Conservation (phyloP, 2,329 filamentous ascomycete genomes). For the Bipolaris sorokiniana region DNA sequence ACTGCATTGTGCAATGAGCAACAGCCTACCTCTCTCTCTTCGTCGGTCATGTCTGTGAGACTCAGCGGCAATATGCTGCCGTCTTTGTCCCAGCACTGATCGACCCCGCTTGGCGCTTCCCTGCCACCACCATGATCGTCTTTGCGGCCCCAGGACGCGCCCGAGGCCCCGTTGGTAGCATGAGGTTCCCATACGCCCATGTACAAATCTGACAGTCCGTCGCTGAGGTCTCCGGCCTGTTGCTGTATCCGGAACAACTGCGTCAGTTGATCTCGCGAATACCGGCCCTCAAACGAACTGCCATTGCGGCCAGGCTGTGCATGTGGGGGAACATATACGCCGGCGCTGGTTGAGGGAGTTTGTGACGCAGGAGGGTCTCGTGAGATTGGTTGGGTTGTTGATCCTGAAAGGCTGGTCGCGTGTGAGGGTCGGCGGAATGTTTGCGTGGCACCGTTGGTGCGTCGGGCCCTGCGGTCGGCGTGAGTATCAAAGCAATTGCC, state of each 20-base stretch:
- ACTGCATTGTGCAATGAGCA: slow-evolving; percentile 3
- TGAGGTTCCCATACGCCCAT: slow-evolving; percentile 80
- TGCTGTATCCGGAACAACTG: slow-evolving; percentile 70
- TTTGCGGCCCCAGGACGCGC: slow-evolving; percentile 74
- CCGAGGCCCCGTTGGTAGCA: slow-evolving; percentile 66
- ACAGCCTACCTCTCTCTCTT: slow-evolving; percentile 66
- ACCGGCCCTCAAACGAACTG: slow-evolving; percentile 64
- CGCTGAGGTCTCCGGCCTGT: slow-evolving; percentile 60
- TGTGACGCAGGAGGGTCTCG: slow-evolving; percentile 37
- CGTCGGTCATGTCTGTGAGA: slow-evolving; percentile 72
- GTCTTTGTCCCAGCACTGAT: slow-evolving; percentile 85
- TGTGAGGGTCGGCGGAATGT: slow-evolving; percentile 70
- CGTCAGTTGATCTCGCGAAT: slow-evolving; percentile 79
- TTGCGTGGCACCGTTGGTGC: slow-evolving; percentile 69
- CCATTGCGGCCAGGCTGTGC: slow-evolving; percentile 64
- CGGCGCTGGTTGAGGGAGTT: slow-evolving; percentile 49
- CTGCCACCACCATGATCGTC: slow-evolving; percentile 73
- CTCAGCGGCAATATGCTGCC: slow-evolving; percentile 74
- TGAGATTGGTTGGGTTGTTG: slow-evolving; percentile 43
- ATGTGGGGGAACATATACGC: slow-evolving; percentile 67
- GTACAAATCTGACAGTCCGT: slow-evolving; percentile 71
- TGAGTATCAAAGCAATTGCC: slow-evolving; percentile 20
- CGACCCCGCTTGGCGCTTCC: slow-evolving; percentile 77
- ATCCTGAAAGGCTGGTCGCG: slow-evolving; percentile 59
- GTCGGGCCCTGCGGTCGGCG: slow-evolving; percentile 60